Evolutionary conservation across 768 basidiomycete genomes (phyloP).

Genomic region (Leucosporidium scottii): DNA sequence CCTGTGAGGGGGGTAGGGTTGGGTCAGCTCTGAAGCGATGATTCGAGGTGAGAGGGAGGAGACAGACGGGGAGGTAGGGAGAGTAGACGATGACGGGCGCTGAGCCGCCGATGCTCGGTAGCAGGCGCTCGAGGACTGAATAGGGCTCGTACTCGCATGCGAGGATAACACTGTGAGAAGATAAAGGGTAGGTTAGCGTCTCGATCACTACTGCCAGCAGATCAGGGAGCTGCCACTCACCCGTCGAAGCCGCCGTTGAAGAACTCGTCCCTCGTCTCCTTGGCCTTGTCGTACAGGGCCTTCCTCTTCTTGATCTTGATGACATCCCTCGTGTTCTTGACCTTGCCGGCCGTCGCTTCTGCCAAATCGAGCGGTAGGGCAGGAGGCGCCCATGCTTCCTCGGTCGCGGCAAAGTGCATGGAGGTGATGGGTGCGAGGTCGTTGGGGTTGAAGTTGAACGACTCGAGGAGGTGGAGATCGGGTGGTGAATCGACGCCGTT

Average conservation of each 20-base stretch:
- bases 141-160: slow-evolving; percentile 78
- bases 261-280: slow-evolving; percentile 64
- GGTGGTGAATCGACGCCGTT: slow-evolving; percentile 89
- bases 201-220: background rate
- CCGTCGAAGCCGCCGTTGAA: slow-evolving; percentile 84
- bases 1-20: slow-evolving; percentile 44
- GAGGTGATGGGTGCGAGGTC: slow-evolving; percentile 53
- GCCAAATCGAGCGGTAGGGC: slow-evolving; percentile 30
- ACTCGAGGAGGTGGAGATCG: slow-evolving; percentile 68
- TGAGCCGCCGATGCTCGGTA: slow-evolving; percentile 74
- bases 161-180: slow-evolving; percentile 56
- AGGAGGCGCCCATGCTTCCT: slow-evolving; percentile 68
- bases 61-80: slow-evolving; percentile 57
- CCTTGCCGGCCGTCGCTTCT: background rate
- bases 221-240: slow-evolving; percentile 45
- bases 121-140: slow-evolving; percentile 66
- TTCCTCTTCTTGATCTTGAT: slow-evolving; percentile 66
- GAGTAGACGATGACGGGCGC: slow-evolving; percentile 79
- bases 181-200: background rate
- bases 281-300: slow-evolving; percentile 56
- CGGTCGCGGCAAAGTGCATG: slow-evolving; percentile 85
- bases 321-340: slow-evolving; percentile 44
- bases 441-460: slow-evolving; percentile 77
- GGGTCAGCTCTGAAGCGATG: background rate
- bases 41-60: background rate